Evolutionary conservation across 1,284 basidiomycete species (phyloP), one percentile per base, ranked within the genome.

Genomic region (Mycena sp.): DNA sequence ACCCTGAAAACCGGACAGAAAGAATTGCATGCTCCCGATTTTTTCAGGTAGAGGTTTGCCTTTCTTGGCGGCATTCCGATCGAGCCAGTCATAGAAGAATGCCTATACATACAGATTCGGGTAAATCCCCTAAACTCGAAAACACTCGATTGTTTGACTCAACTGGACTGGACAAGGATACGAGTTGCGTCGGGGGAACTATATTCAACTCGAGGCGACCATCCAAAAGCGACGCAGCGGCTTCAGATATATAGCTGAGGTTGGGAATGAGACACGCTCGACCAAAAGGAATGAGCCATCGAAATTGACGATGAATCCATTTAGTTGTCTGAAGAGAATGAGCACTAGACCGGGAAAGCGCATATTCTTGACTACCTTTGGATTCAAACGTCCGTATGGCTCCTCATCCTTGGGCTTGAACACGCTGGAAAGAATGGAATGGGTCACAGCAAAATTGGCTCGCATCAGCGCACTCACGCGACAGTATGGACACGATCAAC

Each of bases 391-490:
- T 29, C 92, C 92, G 70, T 94, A 94, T 4, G 92, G 92, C 69
- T 95, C 93, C 74, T 95, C 94, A 70, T 95, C 94, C 73, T 95
- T 94, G 2, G 94, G 94, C 73, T 96, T 95, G 77, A 95, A 95
- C 6, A 95, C 91, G 19, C 91, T 94, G 65, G 14, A 49, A 17
- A 6, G 37, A 59, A 40, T n/a, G n/a, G n/a, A 56, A 37, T 69
- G 58, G 40, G 49, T 61, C 11, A 3, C 17, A 17, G 25, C 21
- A 45, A 19, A 58, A 35, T 32, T 44, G 45, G 12, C 21, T 38
- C 25, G 16, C 23, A 32, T 30, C 44, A 57, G 25, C 16, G 23
- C 17, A 80, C 91, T 75, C 73, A 93, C 92, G 89, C 92, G 37
- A 94, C 87, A 17, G 91, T 94, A 67, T 91, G 89, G 7, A 92